Percentiles rank a stretch among this genome's conserved stretches.
These are phyloP conservation scores for Gossypium schwendimanii DNA, from an alignment of 441 rosid genomes.

Conservation along the genomic window DNA sequence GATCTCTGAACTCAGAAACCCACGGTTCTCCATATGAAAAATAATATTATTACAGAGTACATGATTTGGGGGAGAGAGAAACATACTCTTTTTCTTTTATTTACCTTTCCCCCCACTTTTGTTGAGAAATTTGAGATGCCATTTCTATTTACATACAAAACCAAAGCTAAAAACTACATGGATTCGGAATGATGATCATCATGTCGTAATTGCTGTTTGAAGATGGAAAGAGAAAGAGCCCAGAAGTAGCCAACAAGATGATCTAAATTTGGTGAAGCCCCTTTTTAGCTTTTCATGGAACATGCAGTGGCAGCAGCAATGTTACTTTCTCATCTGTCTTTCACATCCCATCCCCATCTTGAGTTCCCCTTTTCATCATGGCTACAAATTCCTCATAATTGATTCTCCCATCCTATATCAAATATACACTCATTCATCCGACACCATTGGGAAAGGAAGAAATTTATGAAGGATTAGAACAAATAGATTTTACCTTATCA, in stretches of 20 bases:
- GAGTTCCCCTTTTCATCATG: constrained; percentile 60
- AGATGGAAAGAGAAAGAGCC: too few species aligned
- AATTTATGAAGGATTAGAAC: background rate
- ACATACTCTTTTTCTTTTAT: background rate
- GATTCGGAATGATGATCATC: too few species aligned
- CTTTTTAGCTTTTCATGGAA: background rate
- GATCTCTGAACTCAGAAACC: too few species aligned
- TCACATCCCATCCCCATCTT: constrained; percentile 28
- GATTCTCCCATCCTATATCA: constrained; percentile 49
- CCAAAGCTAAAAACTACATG: background rate
- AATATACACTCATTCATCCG: background rate
- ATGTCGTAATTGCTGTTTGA: too few species aligned
- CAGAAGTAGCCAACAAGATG: background rate
- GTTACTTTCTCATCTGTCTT: background rate
- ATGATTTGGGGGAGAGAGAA: too few species aligned
- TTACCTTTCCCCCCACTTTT: background rate
- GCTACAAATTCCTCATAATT: constrained; percentile 50
- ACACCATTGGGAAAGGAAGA: background rate
- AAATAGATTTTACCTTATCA: constrained; percentile 33
- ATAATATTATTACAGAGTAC: background rate
- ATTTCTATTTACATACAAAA: background rate
- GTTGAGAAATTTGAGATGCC: background rate
- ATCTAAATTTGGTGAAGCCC: background rate
- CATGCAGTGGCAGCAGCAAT: too few species aligned
- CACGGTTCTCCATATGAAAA: background rate